phyloP scores from a whole-genome alignment of 2,329 filamentous ascomycete genomes.

The Penicillium frequentans region DNA sequence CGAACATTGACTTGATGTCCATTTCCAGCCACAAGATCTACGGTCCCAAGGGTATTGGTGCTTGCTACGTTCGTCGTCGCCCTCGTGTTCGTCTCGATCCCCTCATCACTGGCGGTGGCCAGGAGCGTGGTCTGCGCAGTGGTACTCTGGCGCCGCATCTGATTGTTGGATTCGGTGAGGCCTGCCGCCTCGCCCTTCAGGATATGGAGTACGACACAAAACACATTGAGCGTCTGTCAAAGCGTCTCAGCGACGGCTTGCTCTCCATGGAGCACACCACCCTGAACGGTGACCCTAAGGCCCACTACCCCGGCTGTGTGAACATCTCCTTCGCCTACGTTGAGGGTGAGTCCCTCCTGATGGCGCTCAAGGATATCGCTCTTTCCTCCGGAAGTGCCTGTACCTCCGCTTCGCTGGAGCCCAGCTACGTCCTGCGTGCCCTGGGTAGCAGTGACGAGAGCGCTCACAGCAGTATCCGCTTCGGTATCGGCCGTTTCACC shows the following conservation, averaged over 20 bases:
- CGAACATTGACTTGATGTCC: slow-evolving; percentile 98
- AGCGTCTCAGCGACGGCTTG: slow-evolving; percentile 78
- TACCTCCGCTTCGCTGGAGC: slow-evolving; percentile 93
- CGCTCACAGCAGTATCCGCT: slow-evolving; percentile 95
- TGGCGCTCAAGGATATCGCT: slow-evolving; percentile 98
- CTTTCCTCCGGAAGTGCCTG: slow-evolving; percentile 95
- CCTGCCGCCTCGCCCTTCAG: slow-evolving; percentile 84
- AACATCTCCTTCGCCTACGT: slow-evolving; percentile 99
- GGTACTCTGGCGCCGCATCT: slow-evolving; percentile 89
- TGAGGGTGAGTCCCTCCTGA: slow-evolving; percentile 94
- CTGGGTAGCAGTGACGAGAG: slow-evolving; percentile 96
- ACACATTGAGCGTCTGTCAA: slow-evolving; percentile 78
- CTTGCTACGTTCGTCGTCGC: slow-evolving; percentile 90
- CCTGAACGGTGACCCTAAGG: slow-evolving; percentile 79
- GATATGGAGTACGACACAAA: slow-evolving; percentile 94
- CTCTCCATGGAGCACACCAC: slow-evolving; percentile 87
- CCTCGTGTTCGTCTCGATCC: slow-evolving; percentile 93
- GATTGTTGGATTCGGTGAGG: slow-evolving; percentile 91
- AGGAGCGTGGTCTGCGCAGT: slow-evolving; percentile 91
- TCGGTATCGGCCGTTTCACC: slow-evolving; percentile 95
- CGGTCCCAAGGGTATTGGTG: slow-evolving; percentile 93
- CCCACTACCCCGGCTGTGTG: slow-evolving; percentile 93
- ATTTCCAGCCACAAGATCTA: slow-evolving; percentile 99
- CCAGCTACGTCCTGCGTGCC: slow-evolving; percentile 91
- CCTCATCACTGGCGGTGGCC: slow-evolving; percentile 92